These are phyloP conservation scores for Termitomyces sp. DNA, from an alignment of 768 basidiomycete genomes.

Conservation along the genomic window DNA sequence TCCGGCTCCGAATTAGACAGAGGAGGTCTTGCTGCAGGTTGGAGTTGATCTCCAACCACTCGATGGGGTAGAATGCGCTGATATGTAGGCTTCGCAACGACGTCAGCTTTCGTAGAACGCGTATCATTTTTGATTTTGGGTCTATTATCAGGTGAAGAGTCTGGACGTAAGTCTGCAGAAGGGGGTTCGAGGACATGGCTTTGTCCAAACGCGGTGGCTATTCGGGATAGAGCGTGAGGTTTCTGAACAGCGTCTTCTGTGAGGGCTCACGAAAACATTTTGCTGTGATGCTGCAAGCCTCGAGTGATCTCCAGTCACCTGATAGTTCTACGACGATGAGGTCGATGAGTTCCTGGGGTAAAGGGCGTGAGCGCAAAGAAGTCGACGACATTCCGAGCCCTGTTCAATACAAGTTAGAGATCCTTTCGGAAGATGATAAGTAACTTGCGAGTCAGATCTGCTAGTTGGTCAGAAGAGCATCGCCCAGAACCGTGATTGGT, in stretches of 20 bases:
- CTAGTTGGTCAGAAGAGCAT: no score
- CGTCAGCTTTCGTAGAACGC: not conserved
- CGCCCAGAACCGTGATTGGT: no score
- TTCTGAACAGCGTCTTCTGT: conserved; percentile 1
- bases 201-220: not conserved
- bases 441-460: not conserved
- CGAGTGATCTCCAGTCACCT: conserved; percentile 2
- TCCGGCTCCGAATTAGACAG: not conserved
- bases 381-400: not conserved
- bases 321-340: conserved; percentile 4
- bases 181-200: not conserved
- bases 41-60: not conserved
- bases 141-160: not conserved
- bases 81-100: not conserved
- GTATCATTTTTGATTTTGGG: no score
- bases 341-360: conserved; percentile 5
- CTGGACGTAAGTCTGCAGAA: not conserved
- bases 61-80: not conserved
- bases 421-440: not conserved
- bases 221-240: not conserved
- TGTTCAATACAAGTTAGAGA: not conserved
- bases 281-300: conserved; percentile 1
- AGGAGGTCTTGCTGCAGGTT: not conserved
- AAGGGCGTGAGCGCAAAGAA: not conserved
- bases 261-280: not conserved